Percentiles rank a stretch among this genome's conserved stretches.
phyloP scores from a whole-genome alignment of 108 stramenopile genomes.

The Pseudonitzschia multistriata region DNA sequence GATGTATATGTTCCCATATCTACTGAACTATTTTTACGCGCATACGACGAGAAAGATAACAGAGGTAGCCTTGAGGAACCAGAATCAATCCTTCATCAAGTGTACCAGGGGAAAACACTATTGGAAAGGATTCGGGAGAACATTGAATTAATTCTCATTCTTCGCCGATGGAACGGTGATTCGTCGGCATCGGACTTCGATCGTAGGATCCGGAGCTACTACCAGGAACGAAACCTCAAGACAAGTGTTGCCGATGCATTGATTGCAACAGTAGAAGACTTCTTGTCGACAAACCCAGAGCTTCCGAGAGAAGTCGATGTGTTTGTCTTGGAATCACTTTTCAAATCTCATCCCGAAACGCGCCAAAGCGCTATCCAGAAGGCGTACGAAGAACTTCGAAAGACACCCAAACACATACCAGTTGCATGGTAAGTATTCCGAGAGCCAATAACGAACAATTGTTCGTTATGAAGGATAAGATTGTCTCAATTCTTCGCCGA shows the following conservation, averaged over 20 bases:
- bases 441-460: not conserved
- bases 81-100: constrained; percentile 6
- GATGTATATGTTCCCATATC: constrained; percentile 65
- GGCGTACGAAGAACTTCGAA: constrained; percentile 16
- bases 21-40: constrained; percentile 38
- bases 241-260: constrained; percentile 10
- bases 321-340: constrained; percentile 41
- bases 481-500: not conserved
- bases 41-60: not conserved
- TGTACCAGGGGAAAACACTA: constrained; percentile 21
- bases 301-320: constrained; percentile 27
- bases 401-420: constrained; percentile 26
- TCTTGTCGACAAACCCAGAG: constrained; percentile 8
- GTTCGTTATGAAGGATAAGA: not conserved
- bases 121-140: constrained; percentile 24
- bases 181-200: constrained; percentile 20
- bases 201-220: not conserved
- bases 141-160: constrained; percentile 22
- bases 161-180: constrained; percentile 22
- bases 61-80: not conserved
- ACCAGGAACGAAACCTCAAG: not conserved
- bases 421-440: constrained; percentile 23
- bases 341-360: constrained; percentile 31
- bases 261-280: constrained; percentile 19
- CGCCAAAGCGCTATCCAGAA: constrained; percentile 29